Evolutionary conservation across 257 asterid species (phyloP).

Genomic region (Gardenia jasminoides): DNA sequence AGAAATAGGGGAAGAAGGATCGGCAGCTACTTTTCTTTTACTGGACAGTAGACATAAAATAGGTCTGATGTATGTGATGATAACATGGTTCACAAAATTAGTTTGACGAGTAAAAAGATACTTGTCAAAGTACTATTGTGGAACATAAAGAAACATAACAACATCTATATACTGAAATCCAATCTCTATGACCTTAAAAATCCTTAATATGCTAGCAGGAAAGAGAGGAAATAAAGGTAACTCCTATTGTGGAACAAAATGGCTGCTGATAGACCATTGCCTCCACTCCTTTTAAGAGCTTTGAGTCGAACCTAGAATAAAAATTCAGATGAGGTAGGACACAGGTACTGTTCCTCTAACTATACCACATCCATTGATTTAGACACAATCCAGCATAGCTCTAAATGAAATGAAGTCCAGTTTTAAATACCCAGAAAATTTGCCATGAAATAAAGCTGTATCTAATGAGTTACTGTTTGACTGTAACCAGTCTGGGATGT

Average conservation of each 20-base stretch:
- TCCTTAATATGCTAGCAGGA: background rate
- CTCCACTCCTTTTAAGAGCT: background rate
- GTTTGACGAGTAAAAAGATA: background rate
- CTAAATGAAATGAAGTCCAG: no score
- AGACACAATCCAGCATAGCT: no score
- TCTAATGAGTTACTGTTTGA: no score
- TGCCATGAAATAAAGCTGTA: no score
- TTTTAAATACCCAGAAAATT: no score
- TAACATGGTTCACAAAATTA: background rate
- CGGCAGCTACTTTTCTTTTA: background rate
- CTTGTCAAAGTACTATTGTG: no score
- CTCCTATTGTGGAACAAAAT: background rate
- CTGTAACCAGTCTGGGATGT: no score
- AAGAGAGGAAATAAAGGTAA: background rate
- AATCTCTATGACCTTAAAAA: background rate
- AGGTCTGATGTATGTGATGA: background rate
- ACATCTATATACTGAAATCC: no score
- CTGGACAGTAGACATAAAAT: background rate
- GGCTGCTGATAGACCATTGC: background rate
- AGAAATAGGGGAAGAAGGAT: background rate
- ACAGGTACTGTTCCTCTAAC: no score
- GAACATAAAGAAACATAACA: background rate
- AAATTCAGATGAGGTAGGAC: no score
- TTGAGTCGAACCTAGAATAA: no score
- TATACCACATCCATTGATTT: no score